Evolutionary conservation across 2,329 filamentous ascomycete species (phyloP), one percentile per base, ranked within the genome.

Genomic region (Phialemoniopsis sp.): DNA sequence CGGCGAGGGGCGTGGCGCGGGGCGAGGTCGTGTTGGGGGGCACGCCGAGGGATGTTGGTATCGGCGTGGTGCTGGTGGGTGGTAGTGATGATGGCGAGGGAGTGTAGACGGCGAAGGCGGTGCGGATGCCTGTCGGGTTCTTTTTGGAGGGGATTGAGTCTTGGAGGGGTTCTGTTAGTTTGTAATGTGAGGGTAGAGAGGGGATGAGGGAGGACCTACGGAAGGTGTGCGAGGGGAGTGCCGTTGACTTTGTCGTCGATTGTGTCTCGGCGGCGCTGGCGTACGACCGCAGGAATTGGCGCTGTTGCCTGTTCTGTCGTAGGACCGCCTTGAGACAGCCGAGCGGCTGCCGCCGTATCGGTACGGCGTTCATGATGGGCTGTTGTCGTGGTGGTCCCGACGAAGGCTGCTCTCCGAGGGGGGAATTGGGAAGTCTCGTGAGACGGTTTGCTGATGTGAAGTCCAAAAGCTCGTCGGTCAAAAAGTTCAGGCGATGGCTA

Each of bases 251-350:
- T 13, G 43, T 47, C 16, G 32, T 21, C n/a, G 34, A 18, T 13
- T 38, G 34, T 37, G 43, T 31, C 39, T 49, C 44, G 41, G 43
- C 39, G 26, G 52, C 60, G 35, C 70, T 72, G 29, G 70, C 66
- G 58, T 82, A 63, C 43, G 70, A 67, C 49, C 80, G 62, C 40
- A 56, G 51, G 31, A 62, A 49, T 13, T 56, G 47, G 34, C 57
- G 64, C 41, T 76, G 73, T 45, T 72, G 72, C 46, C 78, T 68
- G 34, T 73, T 64, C 55, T 77, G 72, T 47, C 82, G 72, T 51
- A 88, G 57, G 29, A 78, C 66, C 21, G 77, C 68, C 64, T 85
- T 87, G 58, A 87, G 78, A 64, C 80, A 83, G 71, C 79, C 78
- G 56, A 87, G 63, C 46, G 85, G 84, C 76, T 85, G 80, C 64